Conservation (phyloP, 78 protist genomes). For the Dictyostelium brefeldianum region DNA sequence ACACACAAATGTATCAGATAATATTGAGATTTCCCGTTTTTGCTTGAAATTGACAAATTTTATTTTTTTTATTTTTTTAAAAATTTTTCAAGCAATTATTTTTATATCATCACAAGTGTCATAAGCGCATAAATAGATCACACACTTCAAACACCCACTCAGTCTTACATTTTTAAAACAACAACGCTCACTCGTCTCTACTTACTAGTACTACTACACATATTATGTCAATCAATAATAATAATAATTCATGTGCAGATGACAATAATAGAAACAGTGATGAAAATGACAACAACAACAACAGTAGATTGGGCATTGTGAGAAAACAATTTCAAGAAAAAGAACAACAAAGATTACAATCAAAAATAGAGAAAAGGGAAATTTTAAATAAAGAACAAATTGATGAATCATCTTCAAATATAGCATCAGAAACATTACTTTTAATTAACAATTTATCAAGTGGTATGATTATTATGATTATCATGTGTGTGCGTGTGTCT, state of each 20-base stretch:
- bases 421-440: background rate
- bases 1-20: no score
- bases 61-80: background rate
- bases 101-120: no score
- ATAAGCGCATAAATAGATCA: no score
- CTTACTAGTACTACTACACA: no score
- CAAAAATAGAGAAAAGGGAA: slow-evolving; percentile 21
- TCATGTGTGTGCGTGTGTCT: no score
- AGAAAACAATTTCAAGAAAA: slow-evolving; percentile 21
- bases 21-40: no score
- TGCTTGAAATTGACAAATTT: no score
- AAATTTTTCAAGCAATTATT: background rate
- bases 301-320: background rate
- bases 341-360: slow-evolving; percentile 27
- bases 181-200: background rate
- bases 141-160: background rate
- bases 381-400: slow-evolving; percentile 14
- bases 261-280: background rate
- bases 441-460: slow-evolving; percentile 1
- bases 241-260: no score
- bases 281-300: background rate
- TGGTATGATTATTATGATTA: slow-evolving; percentile 10
- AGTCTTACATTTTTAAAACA: background rate
- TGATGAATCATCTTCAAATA: slow-evolving; percentile 23
- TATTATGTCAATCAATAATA: no score